These are phyloP conservation scores for Flaveria bidentis DNA, from an alignment of 129 eudicot species.

Conservation along the genomic window DNA sequence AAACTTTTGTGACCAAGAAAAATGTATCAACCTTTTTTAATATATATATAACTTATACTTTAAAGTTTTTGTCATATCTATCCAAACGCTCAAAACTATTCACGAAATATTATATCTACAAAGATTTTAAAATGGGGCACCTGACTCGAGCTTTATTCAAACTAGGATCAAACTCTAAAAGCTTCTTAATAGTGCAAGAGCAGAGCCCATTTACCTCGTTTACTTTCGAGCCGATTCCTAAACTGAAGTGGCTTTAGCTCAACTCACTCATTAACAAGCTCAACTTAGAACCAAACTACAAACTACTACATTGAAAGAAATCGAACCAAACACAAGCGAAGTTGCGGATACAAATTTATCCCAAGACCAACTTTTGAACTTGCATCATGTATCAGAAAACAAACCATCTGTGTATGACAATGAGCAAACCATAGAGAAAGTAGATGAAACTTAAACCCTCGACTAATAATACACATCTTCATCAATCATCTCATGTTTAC, in stretches of 20 bases:
- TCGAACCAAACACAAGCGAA: neutral
- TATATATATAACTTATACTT: too few species aligned
- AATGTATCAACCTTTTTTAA: too few species aligned
- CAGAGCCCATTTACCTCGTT: too few species aligned
- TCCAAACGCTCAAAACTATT: too few species aligned
- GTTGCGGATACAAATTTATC: neutral
- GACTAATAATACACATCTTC: slow-evolving; percentile 27
- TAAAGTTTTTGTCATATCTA: too few species aligned
- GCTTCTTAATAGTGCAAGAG: too few species aligned
- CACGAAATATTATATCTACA: too few species aligned
- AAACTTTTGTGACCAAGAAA: too few species aligned
- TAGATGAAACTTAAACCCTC: slow-evolving; percentile 7
- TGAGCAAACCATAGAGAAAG: slow-evolving; percentile 11
- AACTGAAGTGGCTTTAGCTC: neutral
- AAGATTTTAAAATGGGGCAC: too few species aligned
- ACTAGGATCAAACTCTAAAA: too few species aligned
- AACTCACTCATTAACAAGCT: neutral
- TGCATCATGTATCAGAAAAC: neutral
- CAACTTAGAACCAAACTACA: neutral
- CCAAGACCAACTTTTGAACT: neutral
- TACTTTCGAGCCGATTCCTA: too few species aligned
- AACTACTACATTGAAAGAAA: neutral
- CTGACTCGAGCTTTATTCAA: too few species aligned
- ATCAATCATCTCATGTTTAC: slow-evolving; percentile 20
- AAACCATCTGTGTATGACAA: neutral